These are phyloP conservation scores for Kingdonia uniflora DNA, from an alignment of 164 flowering plant genomes.

Conservation along the genomic window DNA sequence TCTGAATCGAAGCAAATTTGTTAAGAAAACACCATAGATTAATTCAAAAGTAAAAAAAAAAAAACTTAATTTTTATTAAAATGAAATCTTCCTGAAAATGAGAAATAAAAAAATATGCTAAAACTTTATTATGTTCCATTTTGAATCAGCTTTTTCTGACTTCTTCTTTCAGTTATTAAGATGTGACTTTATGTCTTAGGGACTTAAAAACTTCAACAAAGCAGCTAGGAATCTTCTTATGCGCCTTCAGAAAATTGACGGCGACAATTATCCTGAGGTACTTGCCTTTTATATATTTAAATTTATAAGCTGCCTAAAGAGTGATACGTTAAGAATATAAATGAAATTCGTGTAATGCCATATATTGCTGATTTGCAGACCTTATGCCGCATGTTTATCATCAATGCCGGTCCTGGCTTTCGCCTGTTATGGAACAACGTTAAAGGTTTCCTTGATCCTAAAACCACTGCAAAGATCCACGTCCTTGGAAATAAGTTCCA, in stretches of 20 bases:
- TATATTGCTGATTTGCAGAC: constrained; percentile 76
- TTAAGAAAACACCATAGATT: neutral
- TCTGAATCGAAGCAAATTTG: neutral
- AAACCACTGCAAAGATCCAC: constrained; percentile 77
- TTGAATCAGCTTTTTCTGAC: too few species aligned
- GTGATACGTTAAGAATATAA: too few species aligned
- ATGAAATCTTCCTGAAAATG: too few species aligned
- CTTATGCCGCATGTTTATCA: constrained; percentile 77
- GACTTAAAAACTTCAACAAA: constrained; percentile 46
- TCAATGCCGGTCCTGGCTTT: constrained; percentile 85
- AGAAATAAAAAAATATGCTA: too few species aligned
- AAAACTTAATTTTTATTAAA: too few species aligned
- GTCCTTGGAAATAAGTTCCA: constrained; percentile 71
- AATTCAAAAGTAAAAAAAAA: neutral
- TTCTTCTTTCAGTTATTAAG: too few species aligned
- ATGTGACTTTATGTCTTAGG: neutral
- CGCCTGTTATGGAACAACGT: constrained; percentile 67
- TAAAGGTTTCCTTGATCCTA: constrained; percentile 73
- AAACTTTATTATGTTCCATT: too few species aligned
- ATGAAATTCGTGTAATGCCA: too few species aligned
- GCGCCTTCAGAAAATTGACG: constrained; percentile 85
- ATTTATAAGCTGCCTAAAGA: too few species aligned
- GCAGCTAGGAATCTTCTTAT: constrained; percentile 69
- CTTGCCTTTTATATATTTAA: too few species aligned
- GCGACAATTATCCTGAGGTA: too few species aligned